Percentiles rank a stretch among this genome's conserved stretches.
Conservation (phyloP, 768 basidiomycete genomes). For the Mycena alexandri region DNA sequence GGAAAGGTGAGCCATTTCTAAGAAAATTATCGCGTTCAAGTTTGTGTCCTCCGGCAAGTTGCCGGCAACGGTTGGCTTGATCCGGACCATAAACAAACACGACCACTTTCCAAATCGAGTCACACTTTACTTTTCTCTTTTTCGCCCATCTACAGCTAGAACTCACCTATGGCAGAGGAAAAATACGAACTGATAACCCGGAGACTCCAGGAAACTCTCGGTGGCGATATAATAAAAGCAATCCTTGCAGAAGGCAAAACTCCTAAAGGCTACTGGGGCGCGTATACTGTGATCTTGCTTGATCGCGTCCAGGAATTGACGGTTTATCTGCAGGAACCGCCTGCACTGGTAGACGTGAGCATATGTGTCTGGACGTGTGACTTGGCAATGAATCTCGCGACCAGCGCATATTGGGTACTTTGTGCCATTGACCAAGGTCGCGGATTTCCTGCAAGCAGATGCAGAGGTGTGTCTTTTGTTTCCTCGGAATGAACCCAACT, state of each 20-base stretch:
- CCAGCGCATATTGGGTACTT: conserved; percentile 98
- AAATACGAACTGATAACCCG: conserved; percentile 89
- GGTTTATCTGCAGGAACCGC: conserved; percentile 76
- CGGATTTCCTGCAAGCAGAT: conserved; percentile 94
- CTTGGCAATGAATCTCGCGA: conserved; percentile 22
- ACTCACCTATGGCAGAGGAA: conserved; percentile 51
- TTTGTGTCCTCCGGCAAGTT: no score
- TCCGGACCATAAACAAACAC: no score
- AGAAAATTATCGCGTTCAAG: no score
- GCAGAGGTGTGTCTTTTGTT: conserved; percentile 51
- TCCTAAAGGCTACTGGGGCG: conserved; percentile 94
- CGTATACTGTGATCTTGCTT: conserved; percentile 45
- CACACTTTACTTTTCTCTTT: conserved; percentile 13
- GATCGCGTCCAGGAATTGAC: conserved; percentile 22
- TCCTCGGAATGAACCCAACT: neutral
- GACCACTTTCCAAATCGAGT: conserved; percentile 1
- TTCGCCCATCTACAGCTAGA: neutral
- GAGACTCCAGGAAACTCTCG: conserved; percentile 88
- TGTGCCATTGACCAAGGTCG: conserved; percentile 93
- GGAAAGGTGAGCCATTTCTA: no score
- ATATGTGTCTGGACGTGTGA: neutral
- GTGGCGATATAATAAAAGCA: conserved; percentile 84
- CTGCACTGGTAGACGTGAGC: conserved; percentile 92
- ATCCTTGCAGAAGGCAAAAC: conserved; percentile 82
- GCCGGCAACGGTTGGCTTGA: no score